Percentiles rank a stretch among this genome's conserved stretches.
Evolutionary conservation across 2,329 filamentous ascomycete species (phyloP).

Genomic region (Nothopassalora personata): DNA sequence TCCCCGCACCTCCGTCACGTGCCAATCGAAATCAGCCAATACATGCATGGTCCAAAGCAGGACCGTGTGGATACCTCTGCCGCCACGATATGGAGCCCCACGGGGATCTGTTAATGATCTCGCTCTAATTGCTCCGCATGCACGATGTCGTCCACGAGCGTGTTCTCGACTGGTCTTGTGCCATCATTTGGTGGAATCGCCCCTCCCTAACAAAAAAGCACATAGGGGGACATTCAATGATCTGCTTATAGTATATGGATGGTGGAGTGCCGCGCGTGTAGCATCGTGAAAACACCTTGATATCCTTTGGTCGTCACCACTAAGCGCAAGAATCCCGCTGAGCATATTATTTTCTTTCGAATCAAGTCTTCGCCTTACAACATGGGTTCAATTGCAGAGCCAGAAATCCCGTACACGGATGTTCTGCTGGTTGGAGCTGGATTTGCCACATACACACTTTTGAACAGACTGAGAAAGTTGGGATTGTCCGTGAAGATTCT

Average conservation of each 20-base stretch:
- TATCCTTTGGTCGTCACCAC: slow-evolving; percentile 6
- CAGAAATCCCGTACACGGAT: slow-evolving; percentile 20
- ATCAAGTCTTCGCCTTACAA: slow-evolving; percentile 16
- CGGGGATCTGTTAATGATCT: neutral
- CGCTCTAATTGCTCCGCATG: neutral
- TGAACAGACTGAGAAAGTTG: slow-evolving; percentile 31
- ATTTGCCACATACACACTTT: slow-evolving; percentile 17
- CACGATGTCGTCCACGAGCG: neutral
- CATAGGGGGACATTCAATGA: neutral
- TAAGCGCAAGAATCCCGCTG: slow-evolving; percentile 12
- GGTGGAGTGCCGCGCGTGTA: neutral
- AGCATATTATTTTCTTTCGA: slow-evolving; percentile 10
- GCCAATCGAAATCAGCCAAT: neutral
- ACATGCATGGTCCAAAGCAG: neutral
- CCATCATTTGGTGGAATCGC: neutral
- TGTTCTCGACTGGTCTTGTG: neutral
- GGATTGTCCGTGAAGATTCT: slow-evolving; percentile 32
- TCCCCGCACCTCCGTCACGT: slow-evolving; percentile 2
- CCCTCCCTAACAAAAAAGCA: neutral
- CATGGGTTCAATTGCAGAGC: slow-evolving; percentile 26
- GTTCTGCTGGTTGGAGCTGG: slow-evolving; percentile 20
- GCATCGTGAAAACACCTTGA: neutral
- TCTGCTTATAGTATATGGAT: slow-evolving; percentile 10
- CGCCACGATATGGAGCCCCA: neutral
- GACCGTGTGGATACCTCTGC: neutral